These are phyloP conservation scores for Aspergillus sp. DNA, from an alignment of 2,329 filamentous ascomycete species.

Conservation along the genomic window DNA sequence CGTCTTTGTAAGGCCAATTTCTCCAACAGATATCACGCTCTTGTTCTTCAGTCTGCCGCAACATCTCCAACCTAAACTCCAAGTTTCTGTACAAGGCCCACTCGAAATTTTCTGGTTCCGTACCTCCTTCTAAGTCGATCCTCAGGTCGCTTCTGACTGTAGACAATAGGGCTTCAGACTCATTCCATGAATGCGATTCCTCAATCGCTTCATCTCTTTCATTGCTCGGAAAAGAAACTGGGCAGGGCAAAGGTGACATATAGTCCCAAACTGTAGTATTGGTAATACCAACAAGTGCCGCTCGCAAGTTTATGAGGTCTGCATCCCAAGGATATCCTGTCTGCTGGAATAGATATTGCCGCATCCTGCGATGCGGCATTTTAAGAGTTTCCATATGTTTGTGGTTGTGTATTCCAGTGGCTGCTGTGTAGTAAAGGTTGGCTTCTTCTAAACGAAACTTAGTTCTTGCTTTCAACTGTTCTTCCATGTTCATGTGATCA, in stretches of 20 bases:
- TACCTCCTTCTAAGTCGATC: conserved; percentile 20
- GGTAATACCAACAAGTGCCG: conserved; percentile 18
- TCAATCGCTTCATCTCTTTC: conserved; percentile 13
- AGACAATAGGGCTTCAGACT: conserved; percentile 16
- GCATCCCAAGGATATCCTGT: conserved; percentile 22
- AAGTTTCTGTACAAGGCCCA: conserved; percentile 11
- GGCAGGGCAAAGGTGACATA: conserved; percentile 27
- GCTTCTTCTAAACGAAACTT: conserved; percentile 17
- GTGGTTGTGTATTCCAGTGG: conserved; percentile 18
- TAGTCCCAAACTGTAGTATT: conserved; percentile 22
- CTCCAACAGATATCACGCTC: conserved; percentile 17
- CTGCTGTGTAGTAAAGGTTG: conserved; percentile 24
- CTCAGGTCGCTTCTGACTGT: conserved; percentile 12
- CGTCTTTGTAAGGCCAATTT: conserved; percentile 22
- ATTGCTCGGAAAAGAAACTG: conserved; percentile 14
- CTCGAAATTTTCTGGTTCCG: conserved; percentile 18
- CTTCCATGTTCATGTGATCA: conserved; percentile 11
- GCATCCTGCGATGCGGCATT: conserved; percentile 17
- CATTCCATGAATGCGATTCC: conserved; percentile 19
- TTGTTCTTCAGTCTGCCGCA: conserved; percentile 12
- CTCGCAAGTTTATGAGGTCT: conserved; percentile 21
- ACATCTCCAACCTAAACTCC: conserved; percentile 16
- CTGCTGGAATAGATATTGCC: conserved; percentile 19
- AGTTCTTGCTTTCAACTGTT: conserved; percentile 13
- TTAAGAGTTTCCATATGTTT: conserved; percentile 14